These are phyloP conservation scores for Brachypodium distachyon DNA, from an alignment of 202 grass and related monocot genomes.

Conservation along the genomic window DNA sequence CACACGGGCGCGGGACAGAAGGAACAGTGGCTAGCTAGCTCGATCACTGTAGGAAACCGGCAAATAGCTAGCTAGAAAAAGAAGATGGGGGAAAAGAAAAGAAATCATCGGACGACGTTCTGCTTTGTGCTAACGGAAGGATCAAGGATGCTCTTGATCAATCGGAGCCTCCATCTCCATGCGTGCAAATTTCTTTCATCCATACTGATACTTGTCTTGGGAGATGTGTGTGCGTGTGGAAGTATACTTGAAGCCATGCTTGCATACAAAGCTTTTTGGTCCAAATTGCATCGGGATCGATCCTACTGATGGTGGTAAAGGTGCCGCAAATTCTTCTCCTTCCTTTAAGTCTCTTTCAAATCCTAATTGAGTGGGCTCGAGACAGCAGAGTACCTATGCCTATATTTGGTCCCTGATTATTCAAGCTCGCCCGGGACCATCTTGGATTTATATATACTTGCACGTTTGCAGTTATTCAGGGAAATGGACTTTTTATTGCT, in stretches of 20 bases:
- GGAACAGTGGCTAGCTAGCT: neutral
- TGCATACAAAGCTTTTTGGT: neutral
- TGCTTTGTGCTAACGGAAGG: constrained; percentile 8
- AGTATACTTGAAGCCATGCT: neutral
- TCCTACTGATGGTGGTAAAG: neutral
- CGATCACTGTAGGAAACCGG: too few relatives aligned
- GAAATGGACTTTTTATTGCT: neutral
- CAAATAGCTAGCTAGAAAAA: neutral
- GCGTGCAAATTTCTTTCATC: neutral
- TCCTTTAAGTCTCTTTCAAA: constrained; percentile 14
- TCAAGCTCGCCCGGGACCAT: neutral
- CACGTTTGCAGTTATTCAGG: neutral
- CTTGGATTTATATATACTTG: neutral
- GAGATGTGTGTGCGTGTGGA: neutral
- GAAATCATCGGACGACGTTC: neutral
- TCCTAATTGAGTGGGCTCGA: neutral
- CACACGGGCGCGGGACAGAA: neutral
- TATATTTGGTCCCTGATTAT: neutral
- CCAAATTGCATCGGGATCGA: neutral
- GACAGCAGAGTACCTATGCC: neutral
- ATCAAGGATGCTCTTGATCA: neutral
- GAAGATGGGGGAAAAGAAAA: neutral
- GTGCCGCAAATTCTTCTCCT: constrained; percentile 20
- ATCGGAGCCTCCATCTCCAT: neutral
- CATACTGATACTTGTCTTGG: neutral